These are phyloP conservation scores for Curvularia lunata DNA, from an alignment of 2,329 filamentous ascomycete species.

Conservation along the genomic window DNA sequence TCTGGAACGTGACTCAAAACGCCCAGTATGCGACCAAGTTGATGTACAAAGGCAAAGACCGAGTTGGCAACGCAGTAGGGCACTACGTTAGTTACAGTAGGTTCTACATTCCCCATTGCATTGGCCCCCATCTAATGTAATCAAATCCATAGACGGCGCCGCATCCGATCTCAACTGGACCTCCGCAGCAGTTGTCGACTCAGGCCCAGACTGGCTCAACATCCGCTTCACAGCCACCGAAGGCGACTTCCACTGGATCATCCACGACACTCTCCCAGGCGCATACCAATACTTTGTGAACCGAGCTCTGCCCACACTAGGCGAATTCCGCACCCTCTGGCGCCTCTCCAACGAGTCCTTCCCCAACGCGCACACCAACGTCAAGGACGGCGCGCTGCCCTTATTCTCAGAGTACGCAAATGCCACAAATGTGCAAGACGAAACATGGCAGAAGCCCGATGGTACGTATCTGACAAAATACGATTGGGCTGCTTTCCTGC, in stretches of 20 bases:
- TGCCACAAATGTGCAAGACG: slow-evolving; percentile 60
- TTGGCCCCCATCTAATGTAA: neutral
- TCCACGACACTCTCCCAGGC: slow-evolving; percentile 57
- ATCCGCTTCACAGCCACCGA: slow-evolving; percentile 56
- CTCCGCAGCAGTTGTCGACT: slow-evolving; percentile 52
- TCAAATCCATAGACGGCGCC: slow-evolving; percentile 52
- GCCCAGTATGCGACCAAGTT: slow-evolving; percentile 50
- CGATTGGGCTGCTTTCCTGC: slow-evolving; percentile 52
- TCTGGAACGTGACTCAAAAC: slow-evolving; percentile 53
- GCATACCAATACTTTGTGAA: slow-evolving; percentile 65
- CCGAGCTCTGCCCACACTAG: slow-evolving; percentile 55
- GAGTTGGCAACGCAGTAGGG: slow-evolving; percentile 51
- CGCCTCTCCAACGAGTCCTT: slow-evolving; percentile 59
- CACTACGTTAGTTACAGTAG: slow-evolving; percentile 57
- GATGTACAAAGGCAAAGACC: slow-evolving; percentile 52
- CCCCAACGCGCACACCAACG: slow-evolving; percentile 54
- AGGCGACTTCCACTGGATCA: slow-evolving; percentile 61
- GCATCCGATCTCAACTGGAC: slow-evolving; percentile 57
- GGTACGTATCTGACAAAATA: slow-evolving; percentile 62
- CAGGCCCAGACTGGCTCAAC: slow-evolving; percentile 55
- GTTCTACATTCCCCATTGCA: slow-evolving; percentile 9
- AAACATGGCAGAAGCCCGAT: slow-evolving; percentile 59
- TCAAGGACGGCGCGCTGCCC: slow-evolving; percentile 56
- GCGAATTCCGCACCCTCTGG: slow-evolving; percentile 60
- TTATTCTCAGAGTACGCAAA: slow-evolving; percentile 52